Evolutionary conservation across 2,329 filamentous ascomycete genomes (phyloP).

Genomic region (Teratosphaeria pseudoeucalypti): DNA sequence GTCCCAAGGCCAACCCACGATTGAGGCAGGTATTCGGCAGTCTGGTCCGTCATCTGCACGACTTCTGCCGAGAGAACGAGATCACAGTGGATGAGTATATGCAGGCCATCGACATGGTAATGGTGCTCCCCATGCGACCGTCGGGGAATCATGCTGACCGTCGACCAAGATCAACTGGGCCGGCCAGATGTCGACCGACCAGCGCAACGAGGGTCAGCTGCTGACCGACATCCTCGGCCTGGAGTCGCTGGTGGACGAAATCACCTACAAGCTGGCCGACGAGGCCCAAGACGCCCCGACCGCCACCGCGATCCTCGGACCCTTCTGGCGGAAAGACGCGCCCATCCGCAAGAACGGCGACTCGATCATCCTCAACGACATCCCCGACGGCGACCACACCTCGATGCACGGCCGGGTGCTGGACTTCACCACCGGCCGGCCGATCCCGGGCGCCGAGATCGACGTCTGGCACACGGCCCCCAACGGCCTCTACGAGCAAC

Average conservation of each 20-base stretch:
- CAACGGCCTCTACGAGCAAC: slow-evolving; percentile 47
- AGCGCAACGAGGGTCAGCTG: slow-evolving; percentile 53
- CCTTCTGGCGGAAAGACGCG: slow-evolving; percentile 69
- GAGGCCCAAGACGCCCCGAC: slow-evolving; percentile 39
- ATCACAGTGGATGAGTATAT: slow-evolving; percentile 51
- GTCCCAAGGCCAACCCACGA: slow-evolving; percentile 24
- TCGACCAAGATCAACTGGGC: slow-evolving; percentile 45
- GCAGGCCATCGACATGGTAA: slow-evolving; percentile 36
- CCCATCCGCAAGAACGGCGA: slow-evolving; percentile 60
- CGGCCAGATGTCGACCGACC: slow-evolving; percentile 51
- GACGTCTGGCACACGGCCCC: slow-evolving; percentile 75
- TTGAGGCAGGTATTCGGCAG: slow-evolving; percentile 34
- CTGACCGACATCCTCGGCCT: slow-evolving; percentile 49
- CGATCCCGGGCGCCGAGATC: slow-evolving; percentile 54
- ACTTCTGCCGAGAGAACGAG: slow-evolving; percentile 49
- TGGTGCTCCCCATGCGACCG: neutral
- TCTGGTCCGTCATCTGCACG: slow-evolving; percentile 47
- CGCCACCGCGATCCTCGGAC: slow-evolving; percentile 69
- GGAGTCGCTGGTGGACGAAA: slow-evolving; percentile 60
- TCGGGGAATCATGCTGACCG: neutral
- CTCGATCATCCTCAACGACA: slow-evolving; percentile 44
- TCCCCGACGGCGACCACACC: slow-evolving; percentile 4
- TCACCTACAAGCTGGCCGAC: slow-evolving; percentile 55
- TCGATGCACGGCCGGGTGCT: slow-evolving; percentile 54
- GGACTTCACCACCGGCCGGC: slow-evolving; percentile 50